A percentile compares a stretch with the other conserved stretches of the same genome.
Conservation (phyloP, 192 early-diverging fungal genomes). For the Backusella parvicylindrica region DNA sequence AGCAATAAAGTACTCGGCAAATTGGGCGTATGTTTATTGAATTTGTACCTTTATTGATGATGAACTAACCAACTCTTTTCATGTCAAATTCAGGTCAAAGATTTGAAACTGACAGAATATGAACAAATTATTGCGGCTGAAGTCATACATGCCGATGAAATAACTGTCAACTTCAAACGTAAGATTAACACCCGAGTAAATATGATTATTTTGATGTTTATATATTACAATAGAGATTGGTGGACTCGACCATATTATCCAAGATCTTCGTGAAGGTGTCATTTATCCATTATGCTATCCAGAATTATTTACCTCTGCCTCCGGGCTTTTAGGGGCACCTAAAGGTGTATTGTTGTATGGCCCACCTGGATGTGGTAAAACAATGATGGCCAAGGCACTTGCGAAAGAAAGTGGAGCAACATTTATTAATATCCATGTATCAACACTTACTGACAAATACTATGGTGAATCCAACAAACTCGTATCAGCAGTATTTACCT, state of each 20-base stretch:
- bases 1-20: conserved; percentile 61
- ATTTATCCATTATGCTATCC: conserved; percentile 95
- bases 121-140: conserved; percentile 92
- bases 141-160: conserved; percentile 91
- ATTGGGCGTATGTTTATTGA: conserved; percentile 51
- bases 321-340: conserved; percentile 86
- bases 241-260: conserved; percentile 94
- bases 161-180: conserved; percentile 79
- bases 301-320: conserved; percentile 79
- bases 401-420: conserved; percentile 93
- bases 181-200: conserved; percentile 22
- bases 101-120: conserved; percentile 84
- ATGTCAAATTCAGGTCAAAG: conserved; percentile 33
- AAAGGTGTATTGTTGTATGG: conserved; percentile 93
- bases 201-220: background rate
- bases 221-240: conserved; percentile 64
- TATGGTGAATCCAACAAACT: conserved; percentile 97
- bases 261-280: conserved; percentile 87
- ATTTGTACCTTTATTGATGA: background rate
- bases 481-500: conserved; percentile 85
- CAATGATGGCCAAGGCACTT: conserved; percentile 97
- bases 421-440: conserved; percentile 96
- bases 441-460: conserved; percentile 98
- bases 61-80: background rate
- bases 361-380: conserved; percentile 95